Evolutionary conservation across 495 filamentous ascomycete species (phyloP).

Genomic region (Clohesyomyces aquaticus): DNA sequence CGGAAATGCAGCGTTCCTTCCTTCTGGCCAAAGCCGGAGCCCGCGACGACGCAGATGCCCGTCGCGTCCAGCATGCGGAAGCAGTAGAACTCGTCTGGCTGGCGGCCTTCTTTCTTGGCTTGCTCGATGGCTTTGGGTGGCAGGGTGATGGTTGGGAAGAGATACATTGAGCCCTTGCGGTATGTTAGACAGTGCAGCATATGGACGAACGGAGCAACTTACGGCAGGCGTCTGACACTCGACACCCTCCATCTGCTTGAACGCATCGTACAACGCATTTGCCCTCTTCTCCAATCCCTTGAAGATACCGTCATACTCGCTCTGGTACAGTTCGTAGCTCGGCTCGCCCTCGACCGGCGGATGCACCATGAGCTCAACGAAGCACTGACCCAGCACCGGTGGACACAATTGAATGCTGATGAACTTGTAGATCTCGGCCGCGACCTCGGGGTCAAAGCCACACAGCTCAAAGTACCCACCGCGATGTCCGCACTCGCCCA

Average conservation of each 20-base stretch:
- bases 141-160: conserved; percentile 90
- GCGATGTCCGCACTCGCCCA: conserved; percentile 95
- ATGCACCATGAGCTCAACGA: conserved; percentile 97
- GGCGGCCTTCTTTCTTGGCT: conserved; percentile 71
- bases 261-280: conserved; percentile 81
- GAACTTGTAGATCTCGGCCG: conserved; percentile 96
- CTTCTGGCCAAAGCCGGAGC: conserved; percentile 91
- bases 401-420: conserved; percentile 94
- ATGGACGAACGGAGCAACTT: conserved; percentile 20
- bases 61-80: conserved; percentile 88
- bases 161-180: conserved; percentile 86
- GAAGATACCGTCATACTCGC: conserved; percentile 82
- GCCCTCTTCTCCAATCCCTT: conserved; percentile 76
- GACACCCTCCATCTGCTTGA: conserved; percentile 93
- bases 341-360: conserved; percentile 81
- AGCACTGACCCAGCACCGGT: conserved; percentile 91
- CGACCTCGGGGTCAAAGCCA: conserved; percentile 82
- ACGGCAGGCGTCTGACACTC: conserved; percentile 72
- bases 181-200: neutral
- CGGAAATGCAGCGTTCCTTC: conserved; percentile 90
- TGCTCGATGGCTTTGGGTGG: conserved; percentile 73
- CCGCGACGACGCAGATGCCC: conserved; percentile 93
- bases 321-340: conserved; percentile 76
- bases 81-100: conserved; percentile 92
- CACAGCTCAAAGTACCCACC: conserved; percentile 96